Base-by-base conservation (phyloP, 805 yeast genomes). In the Lipomyces kockii region DNA sequence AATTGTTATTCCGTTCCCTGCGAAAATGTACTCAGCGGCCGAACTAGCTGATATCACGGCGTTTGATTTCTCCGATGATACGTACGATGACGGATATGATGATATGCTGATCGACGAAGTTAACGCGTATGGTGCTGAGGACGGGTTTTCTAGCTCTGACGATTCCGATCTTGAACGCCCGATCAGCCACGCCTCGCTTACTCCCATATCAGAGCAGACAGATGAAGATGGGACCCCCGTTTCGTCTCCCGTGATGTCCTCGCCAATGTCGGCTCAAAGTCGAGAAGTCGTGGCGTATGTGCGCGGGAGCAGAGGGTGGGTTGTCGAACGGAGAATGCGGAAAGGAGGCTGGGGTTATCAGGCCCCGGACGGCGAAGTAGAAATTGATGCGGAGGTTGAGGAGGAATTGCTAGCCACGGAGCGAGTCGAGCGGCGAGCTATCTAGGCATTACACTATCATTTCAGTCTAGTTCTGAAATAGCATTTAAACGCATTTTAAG, bases 281-380 rank as follows among this genome's bases (percentile, higher is more conserved):
- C 64, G 68, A 14, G 70, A 69, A 49, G 63, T 69, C 11, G 71
- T 69, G 25, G 72, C 72, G 6, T 69, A 69, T 46, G 67, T 68
- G 11, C 64, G 72, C 7, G 62, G 63, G 7, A 53, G 64, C 27
- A 43, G 61, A 20, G 72, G 71, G 3, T 69, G 72, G 72, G 69
- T 69, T 51, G 70, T 69, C 39, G 72, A 69, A 53, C 69, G 68
- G 14, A 49, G 72, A 54, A 51, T 63, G 27, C 64, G 69, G 59
- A 63, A 58, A 27, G 67, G 68, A 27, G 63, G 59, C 7, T 37
- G 63, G 60, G 46, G 55, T 20, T 22, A 20, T 20, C 58, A 46
- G 27, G 66, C 46, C 12, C 27, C n/a, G 7, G 63, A 58, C 14
- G 55, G 55, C 8, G 20, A 51, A 14, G 53, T 14, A 25, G 43